A percentile compares a stretch with the other conserved stretches of the same genome.
Conservation (phyloP, 1,284 basidiomycete genomes). For the Sanguinoderma infundibulare region DNA sequence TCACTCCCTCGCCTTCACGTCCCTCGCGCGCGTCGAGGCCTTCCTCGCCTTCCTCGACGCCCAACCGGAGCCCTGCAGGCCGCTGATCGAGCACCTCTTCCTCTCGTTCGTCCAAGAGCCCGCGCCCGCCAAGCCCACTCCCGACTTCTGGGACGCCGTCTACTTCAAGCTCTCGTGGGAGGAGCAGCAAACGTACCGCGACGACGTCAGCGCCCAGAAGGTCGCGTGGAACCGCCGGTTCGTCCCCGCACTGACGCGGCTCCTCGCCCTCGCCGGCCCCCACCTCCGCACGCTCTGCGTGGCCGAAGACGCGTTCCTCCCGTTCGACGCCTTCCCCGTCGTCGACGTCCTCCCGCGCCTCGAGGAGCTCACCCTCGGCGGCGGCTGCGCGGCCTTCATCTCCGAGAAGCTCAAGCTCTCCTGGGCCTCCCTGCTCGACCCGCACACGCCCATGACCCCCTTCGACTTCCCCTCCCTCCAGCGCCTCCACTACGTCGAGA, state of each 20-base stretch:
- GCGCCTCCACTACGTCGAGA: slow-evolving; percentile 10
- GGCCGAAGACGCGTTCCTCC: neutral
- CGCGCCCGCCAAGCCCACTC: too few relatives aligned
- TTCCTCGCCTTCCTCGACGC: neutral
- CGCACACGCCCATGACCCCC: too few relatives aligned
- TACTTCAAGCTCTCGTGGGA: too few relatives aligned
- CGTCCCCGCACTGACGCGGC: neutral
- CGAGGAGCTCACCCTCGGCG: neutral
- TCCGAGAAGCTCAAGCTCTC: neutral
- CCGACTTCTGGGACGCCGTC: too few relatives aligned
- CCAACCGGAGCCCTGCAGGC: neutral
- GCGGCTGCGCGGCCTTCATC: neutral
- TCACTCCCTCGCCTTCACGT: neutral
- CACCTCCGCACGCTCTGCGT: neutral
- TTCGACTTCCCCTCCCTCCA: neutral
- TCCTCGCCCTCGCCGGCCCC: neutral
- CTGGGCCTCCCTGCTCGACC: neutral
- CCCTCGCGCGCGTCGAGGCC: neutral
- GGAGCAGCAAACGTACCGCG: too few relatives aligned
- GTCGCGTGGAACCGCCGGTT: neutral
- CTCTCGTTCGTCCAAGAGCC: neutral
- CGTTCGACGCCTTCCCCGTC: neutral
- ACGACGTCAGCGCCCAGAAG: too few relatives aligned
- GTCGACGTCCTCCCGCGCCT: neutral
- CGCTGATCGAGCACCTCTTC: neutral